Evolutionary conservation across 257 asterid species (phyloP).

Genomic region (Solanum chiquidenum): DNA sequence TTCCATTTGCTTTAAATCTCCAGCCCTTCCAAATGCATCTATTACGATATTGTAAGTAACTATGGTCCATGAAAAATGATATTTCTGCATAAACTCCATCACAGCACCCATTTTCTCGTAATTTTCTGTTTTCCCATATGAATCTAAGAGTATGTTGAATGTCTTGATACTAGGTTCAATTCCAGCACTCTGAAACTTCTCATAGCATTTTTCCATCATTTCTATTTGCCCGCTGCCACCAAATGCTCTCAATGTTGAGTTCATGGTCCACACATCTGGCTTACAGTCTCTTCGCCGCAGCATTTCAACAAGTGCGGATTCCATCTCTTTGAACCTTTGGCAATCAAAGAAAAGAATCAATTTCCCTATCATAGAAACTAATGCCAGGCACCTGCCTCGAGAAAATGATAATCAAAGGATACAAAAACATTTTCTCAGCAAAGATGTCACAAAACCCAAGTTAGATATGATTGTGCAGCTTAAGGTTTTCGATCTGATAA

Average conservation of each 20-base stretch:
- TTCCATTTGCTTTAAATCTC: conserved; percentile 75
- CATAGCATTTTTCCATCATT: conserved; percentile 89
- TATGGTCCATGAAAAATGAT: conserved; percentile 75
- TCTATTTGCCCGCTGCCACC: conserved; percentile 94
- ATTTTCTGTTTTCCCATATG: conserved; percentile 73
- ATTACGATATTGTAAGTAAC: conserved; percentile 83
- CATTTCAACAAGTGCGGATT: conserved; percentile 61
- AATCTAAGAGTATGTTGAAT: conserved; percentile 78
- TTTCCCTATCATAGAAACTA: neutral
- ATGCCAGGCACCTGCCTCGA: neutral
- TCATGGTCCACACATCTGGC: conserved; percentile 96
- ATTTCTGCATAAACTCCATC: conserved; percentile 87
- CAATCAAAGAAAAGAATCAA: conserved; percentile 3
- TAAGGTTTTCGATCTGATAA: neutral
- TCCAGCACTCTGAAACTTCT: conserved; percentile 74
- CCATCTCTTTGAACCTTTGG: conserved; percentile 79
- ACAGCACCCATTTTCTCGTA: conserved; percentile 83
- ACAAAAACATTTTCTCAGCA: neutral
- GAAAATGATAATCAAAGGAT: neutral
- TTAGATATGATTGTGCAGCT: neutral
- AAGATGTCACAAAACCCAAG: neutral
- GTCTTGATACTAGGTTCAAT: conserved; percentile 82
- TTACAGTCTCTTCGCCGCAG: conserved; percentile 53
- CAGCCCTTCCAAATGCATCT: conserved; percentile 86
- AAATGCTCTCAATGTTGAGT: conserved; percentile 80